phyloP scores from a whole-genome alignment of 179 eudicot genomes.

The Carnegiea gigantea region DNA sequence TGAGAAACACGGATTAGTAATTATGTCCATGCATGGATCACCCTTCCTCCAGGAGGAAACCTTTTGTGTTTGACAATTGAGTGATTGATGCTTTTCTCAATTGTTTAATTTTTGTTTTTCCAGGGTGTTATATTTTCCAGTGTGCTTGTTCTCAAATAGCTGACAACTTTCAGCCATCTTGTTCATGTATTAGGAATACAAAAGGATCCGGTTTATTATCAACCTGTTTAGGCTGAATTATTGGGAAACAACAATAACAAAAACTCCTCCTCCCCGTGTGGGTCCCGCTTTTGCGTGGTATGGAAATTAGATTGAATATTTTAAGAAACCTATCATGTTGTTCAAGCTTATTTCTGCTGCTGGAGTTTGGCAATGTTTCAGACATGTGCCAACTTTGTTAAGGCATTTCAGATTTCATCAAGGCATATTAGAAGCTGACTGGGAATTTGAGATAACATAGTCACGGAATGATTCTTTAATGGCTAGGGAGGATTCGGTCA shows the following conservation, averaged over 20 bases:
- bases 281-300: too few species aligned
- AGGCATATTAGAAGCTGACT: neutral
- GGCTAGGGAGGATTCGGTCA: neutral
- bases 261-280: too few species aligned
- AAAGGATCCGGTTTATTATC: neutral
- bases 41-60: too few species aligned
- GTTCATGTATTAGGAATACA: neutral
- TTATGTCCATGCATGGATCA: neutral
- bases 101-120: neutral
- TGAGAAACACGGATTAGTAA: neutral
- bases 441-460: neutral
- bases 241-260: neutral
- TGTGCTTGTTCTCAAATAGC: neutral
- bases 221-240: neutral
- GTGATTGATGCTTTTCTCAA: neutral
- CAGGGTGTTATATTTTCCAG: neutral
- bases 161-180: neutral
- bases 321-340: neutral
- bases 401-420: neutral
- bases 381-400: neutral
- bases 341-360: neutral
- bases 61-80: too few species aligned
- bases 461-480: neutral
- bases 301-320: neutral
- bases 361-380: constrained; percentile 3